Evolutionary conservation across 2,329 filamentous ascomycete genomes (phyloP), one percentile per base, ranked within the genome.

Genomic region (Neofusicoccum ribis): DNA sequence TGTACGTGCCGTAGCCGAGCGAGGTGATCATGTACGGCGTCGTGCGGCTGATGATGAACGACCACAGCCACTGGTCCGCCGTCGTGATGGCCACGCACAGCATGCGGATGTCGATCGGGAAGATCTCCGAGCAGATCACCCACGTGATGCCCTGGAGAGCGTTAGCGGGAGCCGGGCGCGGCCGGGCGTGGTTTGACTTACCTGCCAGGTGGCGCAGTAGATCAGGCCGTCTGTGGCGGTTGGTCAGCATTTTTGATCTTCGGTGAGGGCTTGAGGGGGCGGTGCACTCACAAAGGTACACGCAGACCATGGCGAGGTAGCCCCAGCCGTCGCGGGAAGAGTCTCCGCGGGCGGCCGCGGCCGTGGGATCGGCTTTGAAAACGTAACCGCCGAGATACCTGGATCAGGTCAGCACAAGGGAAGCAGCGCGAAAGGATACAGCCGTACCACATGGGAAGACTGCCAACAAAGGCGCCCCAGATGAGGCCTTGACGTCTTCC

Each of bases 41-140:
- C 15, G 77, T 76, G 36, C 83, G 77, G 0, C 78, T 75, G 71
- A 84, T 82, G 43, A 80, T 75, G 72, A 84, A 85, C 71, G 84
- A 84, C 72, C 79, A 81, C 2, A 82, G 72, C 83, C 82, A 85
- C 68, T 85, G 82, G 0, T 80, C 81, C 1, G 80, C 76, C 5
- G 82, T 83, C 8, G 81, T 82, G 39, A 83, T 76, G 20, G 82
- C 81, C 34, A 83, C 80, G 8, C 82, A 83, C 4, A 80, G 75
- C 63, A 84, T 82, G 14, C 84, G 79, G 52, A 85, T 81, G 6
- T 83, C 74, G 0, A 78, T 80, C 0, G 83, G 82, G 68, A 85
- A 86, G 65, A 86, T 84, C 76, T 83, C 90, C 2, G 89, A 86
- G 1, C 91, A 84, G 63, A 93, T 82, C 66, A 91, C 90, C 90